These are phyloP conservation scores for Stevia rebaudiana DNA, from an alignment of 140 eudicot species.

Conservation along the genomic window DNA sequence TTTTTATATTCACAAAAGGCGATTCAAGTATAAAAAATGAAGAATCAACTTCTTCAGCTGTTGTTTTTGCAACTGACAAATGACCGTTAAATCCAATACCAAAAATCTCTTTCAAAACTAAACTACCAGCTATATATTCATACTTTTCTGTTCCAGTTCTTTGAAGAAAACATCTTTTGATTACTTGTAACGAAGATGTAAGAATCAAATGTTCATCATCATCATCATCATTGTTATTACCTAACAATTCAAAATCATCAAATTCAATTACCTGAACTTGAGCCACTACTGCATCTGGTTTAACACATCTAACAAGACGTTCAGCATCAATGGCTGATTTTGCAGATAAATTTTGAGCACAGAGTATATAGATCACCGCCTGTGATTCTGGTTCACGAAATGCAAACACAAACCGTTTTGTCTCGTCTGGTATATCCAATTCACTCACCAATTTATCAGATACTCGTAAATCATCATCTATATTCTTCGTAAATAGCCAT, in stretches of 20 bases:
- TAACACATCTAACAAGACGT: conserved; percentile 53
- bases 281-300: conserved; percentile 73
- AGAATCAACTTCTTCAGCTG: conserved; percentile 81
- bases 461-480: conserved; percentile 42
- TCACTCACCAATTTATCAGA: conserved; percentile 57
- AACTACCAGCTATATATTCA: conserved; percentile 74
- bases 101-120: conserved; percentile 81
- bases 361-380: conserved; percentile 59
- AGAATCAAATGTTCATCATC: conserved; percentile 40
- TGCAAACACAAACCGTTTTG: conserved; percentile 81
- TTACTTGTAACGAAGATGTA: conserved; percentile 68
- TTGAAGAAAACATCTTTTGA: conserved; percentile 66
- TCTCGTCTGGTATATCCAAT: conserved; percentile 56
- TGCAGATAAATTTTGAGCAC: conserved; percentile 82
- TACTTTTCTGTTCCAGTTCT: conserved; percentile 53
- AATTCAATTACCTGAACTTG: conserved; percentile 48
- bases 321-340: conserved; percentile 71
- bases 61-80: conserved; percentile 51
- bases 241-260: conserved; percentile 14
- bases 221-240: conserved; percentile 17
- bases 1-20: conserved; percentile 38
- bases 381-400: conserved; percentile 51
- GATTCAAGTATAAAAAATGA: conserved; percentile 63
- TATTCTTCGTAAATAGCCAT: conserved; percentile 60
- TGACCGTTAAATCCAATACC: conserved; percentile 70